Evolutionary conservation across 2,329 filamentous ascomycete genomes (phyloP).

Genomic region (Bisporella sp.): DNA sequence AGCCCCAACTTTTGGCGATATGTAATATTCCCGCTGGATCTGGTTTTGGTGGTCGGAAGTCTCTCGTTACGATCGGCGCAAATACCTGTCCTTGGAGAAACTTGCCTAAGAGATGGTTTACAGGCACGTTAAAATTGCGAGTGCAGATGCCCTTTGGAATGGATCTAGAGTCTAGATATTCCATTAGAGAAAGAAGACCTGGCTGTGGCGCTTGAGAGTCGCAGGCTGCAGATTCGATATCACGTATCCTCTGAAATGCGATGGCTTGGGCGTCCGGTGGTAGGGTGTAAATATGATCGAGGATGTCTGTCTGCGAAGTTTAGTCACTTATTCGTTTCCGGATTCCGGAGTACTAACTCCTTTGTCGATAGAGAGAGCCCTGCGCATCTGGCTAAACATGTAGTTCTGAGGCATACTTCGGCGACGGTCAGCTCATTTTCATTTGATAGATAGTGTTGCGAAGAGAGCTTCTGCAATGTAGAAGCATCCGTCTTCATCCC

Average conservation of each 20-base stretch:
- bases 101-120: slow-evolving; percentile 65
- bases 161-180: slow-evolving; percentile 62
- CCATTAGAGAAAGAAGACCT: slow-evolving; percentile 71
- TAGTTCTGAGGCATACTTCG: slow-evolving; percentile 80
- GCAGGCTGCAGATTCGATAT: slow-evolving; percentile 80
- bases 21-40: slow-evolving; percentile 81
- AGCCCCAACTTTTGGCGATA: slow-evolving; percentile 71
- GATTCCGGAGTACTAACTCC: slow-evolving; percentile 15
- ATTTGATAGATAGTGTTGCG: too few relatives aligned
- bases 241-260: slow-evolving; percentile 68
- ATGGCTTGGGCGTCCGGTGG: slow-evolving; percentile 51
- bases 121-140: slow-evolving; percentile 81
- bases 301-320: slow-evolving; percentile 59
- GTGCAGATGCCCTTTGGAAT: slow-evolving; percentile 85
- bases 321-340: too few relatives aligned
- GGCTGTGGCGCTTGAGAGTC: slow-evolving; percentile 70
- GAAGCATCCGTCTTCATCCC: too few relatives aligned
- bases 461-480: too few relatives aligned
- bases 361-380: slow-evolving; percentile 65
- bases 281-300: slow-evolving; percentile 77
- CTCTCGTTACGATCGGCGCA: slow-evolving; percentile 74
- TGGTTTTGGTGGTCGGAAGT: slow-evolving; percentile 77
- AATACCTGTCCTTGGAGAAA: slow-evolving; percentile 67
- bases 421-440: slow-evolving; percentile 8
- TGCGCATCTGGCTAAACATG: slow-evolving; percentile 89